A percentile compares a stretch with the other conserved stretches of the same genome.
Conservation (phyloP, 2,329 filamentous ascomycete species). For the Fusarium robinianum region DNA sequence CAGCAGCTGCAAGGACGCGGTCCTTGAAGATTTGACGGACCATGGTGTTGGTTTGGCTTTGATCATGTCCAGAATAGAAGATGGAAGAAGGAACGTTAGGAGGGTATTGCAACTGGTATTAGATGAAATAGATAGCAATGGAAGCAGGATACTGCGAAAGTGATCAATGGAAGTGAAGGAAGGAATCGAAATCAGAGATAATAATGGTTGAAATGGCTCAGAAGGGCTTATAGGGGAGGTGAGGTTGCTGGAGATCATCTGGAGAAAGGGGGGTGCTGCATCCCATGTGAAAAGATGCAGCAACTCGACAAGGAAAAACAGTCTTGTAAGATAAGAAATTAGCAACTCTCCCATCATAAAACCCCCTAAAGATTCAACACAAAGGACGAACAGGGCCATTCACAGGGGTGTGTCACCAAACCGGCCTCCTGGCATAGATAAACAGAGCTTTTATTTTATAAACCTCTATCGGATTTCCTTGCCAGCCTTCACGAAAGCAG, state of each 20-base stretch:
- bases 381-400: not conserved
- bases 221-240: not conserved
- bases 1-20: conserved; percentile 60
- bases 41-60: conserved; percentile 30
- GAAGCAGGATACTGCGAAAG: not conserved
- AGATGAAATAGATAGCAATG: too few relatives aligned
- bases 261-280: conserved; percentile 6
- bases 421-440: too few relatives aligned
- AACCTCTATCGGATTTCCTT: conserved; percentile 60
- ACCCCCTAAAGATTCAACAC: not conserved
- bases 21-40: conserved; percentile 54
- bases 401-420: not conserved
- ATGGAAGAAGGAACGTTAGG: not conserved
- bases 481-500: conserved; percentile 75
- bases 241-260: conserved; percentile 1
- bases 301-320: not conserved
- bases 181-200: not conserved
- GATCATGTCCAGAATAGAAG: not conserved
- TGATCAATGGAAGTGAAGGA: not conserved
- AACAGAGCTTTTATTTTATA: conserved; percentile 13
- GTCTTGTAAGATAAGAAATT: not conserved
- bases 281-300: conserved; percentile 7
- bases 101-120: not conserved
- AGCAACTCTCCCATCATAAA: too few relatives aligned
- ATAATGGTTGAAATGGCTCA: not conserved